These are phyloP conservation scores for Rhinocladiella similis DNA, from an alignment of 2,329 filamentous ascomycete genomes.

Conservation along the genomic window DNA sequence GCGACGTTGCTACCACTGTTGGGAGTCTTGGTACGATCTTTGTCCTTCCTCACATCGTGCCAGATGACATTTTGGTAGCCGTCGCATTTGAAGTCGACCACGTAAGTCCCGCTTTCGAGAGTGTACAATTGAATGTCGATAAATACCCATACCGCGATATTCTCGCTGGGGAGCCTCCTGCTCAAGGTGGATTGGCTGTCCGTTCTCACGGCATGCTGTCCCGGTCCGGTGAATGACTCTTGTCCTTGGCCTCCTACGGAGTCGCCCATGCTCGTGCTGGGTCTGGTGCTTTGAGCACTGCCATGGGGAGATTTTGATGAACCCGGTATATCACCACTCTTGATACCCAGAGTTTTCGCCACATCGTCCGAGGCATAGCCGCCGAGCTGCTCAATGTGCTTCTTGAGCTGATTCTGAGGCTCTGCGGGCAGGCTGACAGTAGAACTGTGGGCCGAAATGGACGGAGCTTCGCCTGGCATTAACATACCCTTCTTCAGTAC, in stretches of 20 bases:
- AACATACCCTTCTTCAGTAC: constrained; percentile 80
- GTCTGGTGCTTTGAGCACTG: constrained; percentile 19
- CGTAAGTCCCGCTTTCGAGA: constrained; percentile 87
- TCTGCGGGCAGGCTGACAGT: constrained; percentile 34
- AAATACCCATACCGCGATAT: constrained; percentile 76
- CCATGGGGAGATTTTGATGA: constrained; percentile 16
- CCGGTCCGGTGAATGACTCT: constrained; percentile 8
- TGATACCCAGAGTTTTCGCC: constrained; percentile 24
- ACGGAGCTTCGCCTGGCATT: constrained; percentile 50
- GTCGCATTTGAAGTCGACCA: constrained; percentile 98
- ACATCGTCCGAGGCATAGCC: constrained; percentile 28
- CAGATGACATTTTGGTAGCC: constrained; percentile 86
- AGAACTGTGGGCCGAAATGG: constrained; percentile 50
- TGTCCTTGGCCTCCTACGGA: constrained; percentile 13
- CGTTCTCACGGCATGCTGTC: constrained; percentile 15
- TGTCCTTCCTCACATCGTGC: constrained; percentile 38
- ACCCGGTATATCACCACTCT: constrained; percentile 7
- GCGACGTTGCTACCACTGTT: constrained; percentile 42
- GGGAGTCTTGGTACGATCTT: constrained; percentile 22
- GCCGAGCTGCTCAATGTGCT: constrained; percentile 30
- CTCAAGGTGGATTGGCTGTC: constrained; percentile 24
- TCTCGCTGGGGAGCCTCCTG: constrained; percentile 26
- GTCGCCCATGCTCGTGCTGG: constrained; percentile 22
- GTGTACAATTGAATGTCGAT: constrained; percentile 95
- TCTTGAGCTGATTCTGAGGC: constrained; percentile 33